Evolutionary conservation across 164 flowering plant genomes (phyloP).

Genomic region (Annona squamosa): DNA sequence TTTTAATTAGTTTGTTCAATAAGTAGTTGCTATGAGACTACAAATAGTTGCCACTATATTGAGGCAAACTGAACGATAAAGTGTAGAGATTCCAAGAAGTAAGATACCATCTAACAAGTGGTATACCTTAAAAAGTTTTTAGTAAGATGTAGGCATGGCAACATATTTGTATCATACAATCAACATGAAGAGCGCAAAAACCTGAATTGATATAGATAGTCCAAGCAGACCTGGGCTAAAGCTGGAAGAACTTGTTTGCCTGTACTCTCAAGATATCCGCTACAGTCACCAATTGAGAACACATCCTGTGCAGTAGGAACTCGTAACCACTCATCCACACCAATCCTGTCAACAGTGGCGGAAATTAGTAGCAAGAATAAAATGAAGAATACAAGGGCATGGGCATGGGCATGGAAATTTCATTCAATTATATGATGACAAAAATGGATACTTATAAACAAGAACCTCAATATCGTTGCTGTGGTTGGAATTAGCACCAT

Average conservation of each 20-base stretch:
- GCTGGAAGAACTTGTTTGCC: constrained; percentile 89
- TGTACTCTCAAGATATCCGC: constrained; percentile 88
- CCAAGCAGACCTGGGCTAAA: constrained; percentile 67
- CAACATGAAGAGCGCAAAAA: background rate
- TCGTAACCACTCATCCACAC: constrained; percentile 88
- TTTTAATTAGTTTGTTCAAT: no score
- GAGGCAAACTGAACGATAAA: no score
- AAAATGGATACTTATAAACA: no score
- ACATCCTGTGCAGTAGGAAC: constrained; percentile 82
- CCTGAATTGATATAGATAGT: background rate
- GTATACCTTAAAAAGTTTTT: no score
- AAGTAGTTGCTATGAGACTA: no score
- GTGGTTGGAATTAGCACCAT: no score
- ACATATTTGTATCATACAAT: background rate
- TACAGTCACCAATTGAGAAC: constrained; percentile 85
- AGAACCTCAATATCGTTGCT: no score
- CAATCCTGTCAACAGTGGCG: constrained; percentile 50
- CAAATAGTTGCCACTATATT: no score
- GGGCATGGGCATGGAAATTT: background rate
- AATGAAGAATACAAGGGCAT: background rate
- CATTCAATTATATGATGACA: no score
- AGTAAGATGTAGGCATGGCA: no score
- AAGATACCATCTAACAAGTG: no score
- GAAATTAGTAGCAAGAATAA: background rate
- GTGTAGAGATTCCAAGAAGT: background rate